Evolutionary conservation across 1,284 basidiomycete genomes (phyloP), one percentile per base, ranked within the genome.

Genomic region (Irpex sp.): DNA sequence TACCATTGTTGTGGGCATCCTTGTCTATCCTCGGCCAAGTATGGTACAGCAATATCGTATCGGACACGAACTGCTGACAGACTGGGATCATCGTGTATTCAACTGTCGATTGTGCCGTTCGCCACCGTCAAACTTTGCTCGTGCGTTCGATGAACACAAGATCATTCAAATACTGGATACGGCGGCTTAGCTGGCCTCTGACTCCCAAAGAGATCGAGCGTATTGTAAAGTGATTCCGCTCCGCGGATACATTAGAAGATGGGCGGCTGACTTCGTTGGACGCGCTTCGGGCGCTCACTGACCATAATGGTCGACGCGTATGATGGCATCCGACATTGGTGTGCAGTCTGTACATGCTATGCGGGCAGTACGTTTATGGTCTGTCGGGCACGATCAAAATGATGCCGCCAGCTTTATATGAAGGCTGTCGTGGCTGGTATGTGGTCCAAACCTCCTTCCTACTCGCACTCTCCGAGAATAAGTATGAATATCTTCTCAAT

Each of bases 401-500:
- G 9, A 47, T 34, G 62, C 63, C 59, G 47, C 47, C 55, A 19
- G 36, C 56, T 34, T 37, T 36, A 51, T 51, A 63, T 49, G 34
- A 44, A 47, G n/a, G 57, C 40, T 19, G 19, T 11, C 34, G 8
- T 15, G 19, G 31, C n/a, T 17, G 13, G 11, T 21, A 21, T n/a
- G n/a, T 8, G 11, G 17, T 21, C 13, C 19, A 9, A 11, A 31
- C 38, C 7, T 15, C 60, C 6, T 48, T 11, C 17, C 7, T 21
- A 26, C 11, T 54, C 40, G 6, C 54, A 17, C 55, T 6, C 17
- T 54, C 60, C 26, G 26, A 44, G 17, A 26, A 44, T 55, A 36
- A 63, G 64, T 26, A 69, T 69, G 66, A 62, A 70, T 63, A 65
- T 56, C 17, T 67, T 48, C 62, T n/a, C 61, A 36, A 64, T 69